Base-by-base conservation (phyloP, 2,329 filamentous ascomycete genomes). In the Penicillium sp. region DNA sequence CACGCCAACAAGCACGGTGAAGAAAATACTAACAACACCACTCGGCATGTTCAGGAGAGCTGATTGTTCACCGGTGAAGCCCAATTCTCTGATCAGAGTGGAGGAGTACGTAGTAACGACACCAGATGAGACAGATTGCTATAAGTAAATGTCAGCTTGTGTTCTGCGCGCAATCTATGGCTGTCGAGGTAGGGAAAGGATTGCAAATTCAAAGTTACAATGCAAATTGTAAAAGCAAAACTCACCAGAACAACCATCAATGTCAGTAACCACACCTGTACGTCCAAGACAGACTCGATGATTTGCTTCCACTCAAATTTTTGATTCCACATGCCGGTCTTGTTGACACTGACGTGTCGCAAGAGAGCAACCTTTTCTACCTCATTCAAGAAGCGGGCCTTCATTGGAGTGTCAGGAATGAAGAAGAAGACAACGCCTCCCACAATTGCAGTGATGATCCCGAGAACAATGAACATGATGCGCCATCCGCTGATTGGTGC, bases 261-360 rank as follows among this genome's bases (percentile, higher is more conserved):
- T 11, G 65, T 67, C 23, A 78, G 63, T 11, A 77, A 63, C 75
- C 74, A 78, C 3, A 79, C 72, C 55, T 82, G 79, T 1, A 73
- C 61, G 40, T 81, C 75, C 6, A 57, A 33, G 8, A 81, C 63
- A 6, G 73, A 73, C 65, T 83, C 80, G 47, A 70, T 61, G 14
- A 82, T 69, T 49, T 83, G 80, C 12, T 71, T 65, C 3, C 64
- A 46, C 55, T 82, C 80, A 62, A 82, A 74, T 40, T 73, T 70
- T 48, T 78, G 77, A 63, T 78, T 80, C 61, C 80, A 76, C 2
- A 81, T 76, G 2, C 80, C 80, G 0, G 78, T 82, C 58, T 81
- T 76, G 40, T 80, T 79, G 30, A 70, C 70, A 2, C 75, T 69
- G 0, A 81, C 70, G 1, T 79, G 72, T 48, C 77, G 71, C 20